A percentile compares a stretch with the other conserved stretches of the same genome.
phyloP scores from a whole-genome alignment of 2,329 filamentous ascomycete species.

The Diplodia intermedia region DNA sequence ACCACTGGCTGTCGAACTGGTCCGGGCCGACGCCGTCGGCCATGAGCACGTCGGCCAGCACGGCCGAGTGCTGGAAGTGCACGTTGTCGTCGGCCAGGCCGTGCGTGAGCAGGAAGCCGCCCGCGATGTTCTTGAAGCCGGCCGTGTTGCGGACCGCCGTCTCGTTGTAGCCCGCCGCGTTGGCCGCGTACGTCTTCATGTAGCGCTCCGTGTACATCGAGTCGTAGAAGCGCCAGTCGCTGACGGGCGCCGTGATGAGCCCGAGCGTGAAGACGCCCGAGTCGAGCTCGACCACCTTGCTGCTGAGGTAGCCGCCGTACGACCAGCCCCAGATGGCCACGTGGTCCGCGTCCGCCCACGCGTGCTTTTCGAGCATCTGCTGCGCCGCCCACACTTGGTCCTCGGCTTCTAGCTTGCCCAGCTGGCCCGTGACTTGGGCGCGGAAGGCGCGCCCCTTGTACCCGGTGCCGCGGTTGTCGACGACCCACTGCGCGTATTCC shows the following conservation, averaged over 20 bases:
- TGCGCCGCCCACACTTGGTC: slow-evolving; percentile 73
- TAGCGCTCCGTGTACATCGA: slow-evolving; percentile 75
- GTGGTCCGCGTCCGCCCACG: slow-evolving; percentile 64
- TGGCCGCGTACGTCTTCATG: slow-evolving; percentile 68
- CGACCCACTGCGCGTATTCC: slow-evolving; percentile 70
- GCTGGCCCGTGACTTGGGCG: slow-evolving; percentile 62
- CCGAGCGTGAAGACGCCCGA: slow-evolving; percentile 68
- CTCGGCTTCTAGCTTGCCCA: slow-evolving; percentile 68
- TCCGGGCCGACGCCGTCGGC: slow-evolving; percentile 64
- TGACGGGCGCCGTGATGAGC: slow-evolving; percentile 69
- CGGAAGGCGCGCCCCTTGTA: slow-evolving; percentile 70
- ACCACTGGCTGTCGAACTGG: slow-evolving; percentile 69
- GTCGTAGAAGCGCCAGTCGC: slow-evolving; percentile 75
- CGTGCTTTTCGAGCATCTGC: slow-evolving; percentile 56
- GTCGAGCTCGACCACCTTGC: slow-evolving; percentile 70
- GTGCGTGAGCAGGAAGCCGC: slow-evolving; percentile 68
- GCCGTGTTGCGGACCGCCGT: slow-evolving; percentile 64
- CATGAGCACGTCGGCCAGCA: slow-evolving; percentile 67
- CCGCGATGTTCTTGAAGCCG: slow-evolving; percentile 68
- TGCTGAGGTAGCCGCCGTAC: slow-evolving; percentile 70
- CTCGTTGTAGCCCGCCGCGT: slow-evolving; percentile 65
- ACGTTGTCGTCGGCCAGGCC: slow-evolving; percentile 75
- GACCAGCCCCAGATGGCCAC: slow-evolving; percentile 74
- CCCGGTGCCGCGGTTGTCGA: slow-evolving; percentile 73
- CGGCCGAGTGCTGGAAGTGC: slow-evolving; percentile 71